Evolutionary conservation across 345 rosid species (phyloP), one percentile per base, ranked within the genome.

Genomic region (Eucalyptus cladocalyx): DNA sequence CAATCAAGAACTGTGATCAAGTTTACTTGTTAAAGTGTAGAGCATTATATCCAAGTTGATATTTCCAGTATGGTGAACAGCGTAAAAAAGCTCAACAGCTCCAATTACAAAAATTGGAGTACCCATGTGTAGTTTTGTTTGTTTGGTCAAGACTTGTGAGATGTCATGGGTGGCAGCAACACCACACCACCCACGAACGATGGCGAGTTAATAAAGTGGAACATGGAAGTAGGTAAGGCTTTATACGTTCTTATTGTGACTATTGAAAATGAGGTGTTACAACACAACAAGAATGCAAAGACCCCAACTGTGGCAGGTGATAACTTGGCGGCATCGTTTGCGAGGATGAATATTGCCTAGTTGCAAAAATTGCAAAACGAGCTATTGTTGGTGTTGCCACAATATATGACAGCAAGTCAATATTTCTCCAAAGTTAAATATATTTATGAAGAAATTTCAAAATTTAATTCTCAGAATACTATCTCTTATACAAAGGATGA

Each of bases 291-390:
- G 56, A 51, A 51, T 0, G 9, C 56, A 53, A 53, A 18, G 56
- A 53, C 56, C 24, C 24, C 56, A 53, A 18, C 18, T 53, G 10
- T 53, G 56, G 24, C 56, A 53, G 0, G 56, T 19, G 56, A 53
- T 53, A 53, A 53, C 56, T 7, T 53, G 56, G 24, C 4, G 24
- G 24, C 23, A 53, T 2, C 0, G 2, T 53, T 56, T 0, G 3
- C 11, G 0, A 56, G 62, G 6, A 0, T 1, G 11, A 23, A 56
- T 56, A 10, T 21, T 23, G 30, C 28, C 62, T 9, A 23, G 62
- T 56, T 54, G 28, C 60, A 54, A 54, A 49, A 0, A 5, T 49
- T 49, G 51, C 51, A 49, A 49, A 49, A 49, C 51, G 0, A 49
- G 51, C 18, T 49, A 49, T 49, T 49, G 7, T 49, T 49, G 51